Percentiles rank a stretch among this genome's conserved stretches.
These are phyloP conservation scores for Picea abies DNA, from an alignment of 83 land plant species.

Conservation along the genomic window DNA sequence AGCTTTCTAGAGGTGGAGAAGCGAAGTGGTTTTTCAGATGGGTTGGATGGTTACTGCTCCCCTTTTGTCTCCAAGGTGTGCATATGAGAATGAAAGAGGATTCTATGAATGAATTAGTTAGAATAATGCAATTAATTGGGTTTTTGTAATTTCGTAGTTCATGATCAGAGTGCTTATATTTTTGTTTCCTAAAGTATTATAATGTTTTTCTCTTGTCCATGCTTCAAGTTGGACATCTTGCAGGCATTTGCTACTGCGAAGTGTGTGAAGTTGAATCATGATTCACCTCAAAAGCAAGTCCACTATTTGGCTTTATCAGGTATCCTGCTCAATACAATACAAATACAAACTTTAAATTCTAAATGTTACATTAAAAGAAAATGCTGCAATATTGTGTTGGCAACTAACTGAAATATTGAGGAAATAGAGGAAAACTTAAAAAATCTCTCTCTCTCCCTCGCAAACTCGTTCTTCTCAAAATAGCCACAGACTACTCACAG, in stretches of 20 bases:
- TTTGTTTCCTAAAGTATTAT: constrained; percentile 2
- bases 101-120: no score
- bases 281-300: constrained; percentile 94
- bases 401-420: no score
- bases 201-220: neutral
- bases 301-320: constrained; percentile 79
- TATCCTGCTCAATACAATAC: constrained; percentile 15
- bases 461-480: no score
- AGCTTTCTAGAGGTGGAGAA: constrained; percentile 46
- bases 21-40: constrained; percentile 18
- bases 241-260: constrained; percentile 61
- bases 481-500: no score
- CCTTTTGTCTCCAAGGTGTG: constrained; percentile 47
- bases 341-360: no score
- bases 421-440: no score
- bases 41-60: neutral
- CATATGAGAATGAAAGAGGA: no score
- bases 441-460: no score
- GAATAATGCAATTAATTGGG: no score
- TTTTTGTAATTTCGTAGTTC: no score
- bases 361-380: no score
- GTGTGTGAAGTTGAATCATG: constrained; percentile 95
- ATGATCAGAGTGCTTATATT: neutral
- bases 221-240: constrained; percentile 47
- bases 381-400: no score